Base-by-base conservation (phyloP, 2,329 filamentous ascomycete genomes). In the Lanzia echinophila region DNA sequence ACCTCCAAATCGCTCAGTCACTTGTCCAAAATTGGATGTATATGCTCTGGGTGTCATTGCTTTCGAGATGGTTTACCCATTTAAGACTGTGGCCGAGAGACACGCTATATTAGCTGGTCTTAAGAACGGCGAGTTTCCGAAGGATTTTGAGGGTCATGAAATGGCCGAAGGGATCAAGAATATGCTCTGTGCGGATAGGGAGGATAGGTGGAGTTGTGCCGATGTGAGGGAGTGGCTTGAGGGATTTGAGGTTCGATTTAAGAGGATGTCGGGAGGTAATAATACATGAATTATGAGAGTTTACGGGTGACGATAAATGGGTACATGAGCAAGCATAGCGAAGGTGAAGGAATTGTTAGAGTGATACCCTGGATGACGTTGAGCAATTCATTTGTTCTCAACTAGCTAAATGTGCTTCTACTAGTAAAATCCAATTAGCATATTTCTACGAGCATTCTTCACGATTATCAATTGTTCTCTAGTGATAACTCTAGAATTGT, bases 21-120 rank as follows among this genome's bases (percentile, higher is more conserved):
- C 72, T 39, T 77, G 72, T 62, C 75, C 77, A 54, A 81, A 79
- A 51, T 67, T 84, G 1, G 83, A 86, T 57, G 72, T 85, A 0
- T 86, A 79, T 60, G 77, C 81, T 0, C 69, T 86, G 1, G 83
- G 82, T 0, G 75, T 86, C 11, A 79, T 86, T 31, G 69, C 81
- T 0, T 81, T 85, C 42, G 84, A 87, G 65, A 70, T 86, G 44
- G 60, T 85, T 0, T 79, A 76, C 57, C 71, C 68, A 5, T 80
- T 86, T 50, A 69, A 68, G 38, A 79, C 76, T 1, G 73, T 70
- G 43, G 73, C 74, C 63, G 76, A 79, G 56, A 70, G 76, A 13
- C 67, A 71, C 45, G 56, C 71, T 20, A 70, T 75, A 0, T 58
- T 79, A 12, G 67, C 63, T 12, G 65, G 70, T 12, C 55, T 78